A percentile compares a stretch with the other conserved stretches of the same genome.
Evolutionary conservation across 106 monocot species (phyloP).

Genomic region (Gastrodia elata): DNA sequence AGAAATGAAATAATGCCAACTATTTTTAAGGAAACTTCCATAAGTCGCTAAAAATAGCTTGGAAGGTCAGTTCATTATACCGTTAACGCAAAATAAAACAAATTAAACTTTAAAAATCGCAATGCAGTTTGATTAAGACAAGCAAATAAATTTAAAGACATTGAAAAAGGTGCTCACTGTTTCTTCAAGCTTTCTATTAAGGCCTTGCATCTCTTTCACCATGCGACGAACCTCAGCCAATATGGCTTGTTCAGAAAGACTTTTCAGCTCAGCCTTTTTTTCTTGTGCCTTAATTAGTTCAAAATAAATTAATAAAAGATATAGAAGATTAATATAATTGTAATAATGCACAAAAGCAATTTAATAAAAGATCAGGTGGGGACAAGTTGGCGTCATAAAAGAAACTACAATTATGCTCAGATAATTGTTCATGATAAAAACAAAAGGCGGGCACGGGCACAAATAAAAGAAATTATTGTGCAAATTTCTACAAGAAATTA

Average conservation of each 20-base stretch:
- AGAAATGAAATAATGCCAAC: too few species aligned
- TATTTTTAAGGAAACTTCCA: too few species aligned
- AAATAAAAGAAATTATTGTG: not conserved
- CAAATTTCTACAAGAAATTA: not conserved
- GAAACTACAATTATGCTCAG: not conserved
- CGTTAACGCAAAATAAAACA: not conserved
- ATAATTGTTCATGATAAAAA: not conserved
- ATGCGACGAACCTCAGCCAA: slow-evolving; percentile 73
- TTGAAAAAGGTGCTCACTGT: slow-evolving; percentile 34
- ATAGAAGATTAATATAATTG: not conserved
- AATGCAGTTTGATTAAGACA: not conserved
- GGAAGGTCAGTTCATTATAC: not conserved
- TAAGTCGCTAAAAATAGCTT: too few species aligned
- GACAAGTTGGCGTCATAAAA: not conserved
- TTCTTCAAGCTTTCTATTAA: slow-evolving; percentile 67
- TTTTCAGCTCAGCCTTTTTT: slow-evolving; percentile 52
- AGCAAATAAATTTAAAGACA: not conserved
- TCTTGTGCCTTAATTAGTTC: slow-evolving; percentile 46
- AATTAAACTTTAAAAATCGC: not conserved
- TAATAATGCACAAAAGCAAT: not conserved
- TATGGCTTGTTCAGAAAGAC: slow-evolving; percentile 60
- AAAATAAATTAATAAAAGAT: not conserved
- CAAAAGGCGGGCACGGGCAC: too few species aligned
- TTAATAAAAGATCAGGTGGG: not conserved
- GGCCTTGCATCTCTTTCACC: slow-evolving; percentile 89